Percentiles rank a stretch among this genome's conserved stretches.
Evolutionary conservation across 345 rosid species (phyloP).

Genomic region (Cardamine chenopodiifolia): DNA sequence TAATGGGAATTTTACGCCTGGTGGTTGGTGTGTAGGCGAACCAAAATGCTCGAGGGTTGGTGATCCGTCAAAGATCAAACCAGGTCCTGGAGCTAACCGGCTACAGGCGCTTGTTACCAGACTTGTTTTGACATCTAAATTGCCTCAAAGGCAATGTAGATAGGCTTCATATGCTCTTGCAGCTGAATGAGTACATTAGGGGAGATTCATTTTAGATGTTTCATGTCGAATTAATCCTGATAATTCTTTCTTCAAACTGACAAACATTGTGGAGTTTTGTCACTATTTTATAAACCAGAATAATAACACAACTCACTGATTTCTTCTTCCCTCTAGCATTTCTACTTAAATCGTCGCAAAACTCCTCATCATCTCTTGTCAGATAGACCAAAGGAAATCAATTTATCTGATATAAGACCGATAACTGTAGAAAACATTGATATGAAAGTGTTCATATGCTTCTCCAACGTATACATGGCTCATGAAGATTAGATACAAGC

Average conservation of each 20-base stretch:
- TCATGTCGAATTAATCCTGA: background rate
- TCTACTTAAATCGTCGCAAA: background rate
- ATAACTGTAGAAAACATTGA: background rate
- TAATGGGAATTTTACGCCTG: conserved; percentile 72
- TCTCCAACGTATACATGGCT: background rate
- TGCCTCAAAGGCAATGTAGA: conserved; percentile 66
- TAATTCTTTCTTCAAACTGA: conserved; percentile 15
- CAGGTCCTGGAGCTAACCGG: conserved; percentile 82
- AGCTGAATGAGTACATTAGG: background rate
- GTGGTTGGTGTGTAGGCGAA: conserved; percentile 89
- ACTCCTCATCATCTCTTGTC: background rate
- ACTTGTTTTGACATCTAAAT: conserved; percentile 51
- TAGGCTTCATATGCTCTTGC: conserved; percentile 41
- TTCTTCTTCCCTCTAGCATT: background rate
- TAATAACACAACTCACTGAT: conserved; percentile 19
- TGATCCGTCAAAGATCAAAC: conserved; percentile 57
- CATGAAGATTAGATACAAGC: conserved; percentile 12
- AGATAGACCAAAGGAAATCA: background rate
- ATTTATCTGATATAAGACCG: background rate
- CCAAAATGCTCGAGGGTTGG: conserved; percentile 74
- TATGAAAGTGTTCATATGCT: conserved; percentile 12
- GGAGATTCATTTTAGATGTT: background rate
- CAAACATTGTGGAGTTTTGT: conserved; percentile 18
- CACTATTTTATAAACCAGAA: conserved; percentile 17
- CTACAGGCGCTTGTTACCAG: conserved; percentile 54